Base-by-base conservation (phyloP, 306 rosid species). In the Quercus suber region DNA sequence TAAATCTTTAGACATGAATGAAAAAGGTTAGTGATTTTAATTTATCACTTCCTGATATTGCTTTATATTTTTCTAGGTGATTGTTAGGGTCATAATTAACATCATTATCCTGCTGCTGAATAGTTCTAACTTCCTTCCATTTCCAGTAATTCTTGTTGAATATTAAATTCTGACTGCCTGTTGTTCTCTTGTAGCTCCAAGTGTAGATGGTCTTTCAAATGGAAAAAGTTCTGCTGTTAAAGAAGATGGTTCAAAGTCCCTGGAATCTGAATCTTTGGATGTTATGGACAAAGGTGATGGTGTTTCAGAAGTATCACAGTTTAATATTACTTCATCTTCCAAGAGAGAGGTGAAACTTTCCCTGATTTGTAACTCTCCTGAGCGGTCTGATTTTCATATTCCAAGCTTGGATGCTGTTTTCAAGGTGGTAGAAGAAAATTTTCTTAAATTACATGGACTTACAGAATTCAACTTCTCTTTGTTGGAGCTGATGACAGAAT, bases 261-360 rank as follows among this genome's bases (percentile, higher is more conserved):
- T 69, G 20, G 55, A 76, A 35, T 17, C 43, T 43, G 49, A 76
- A 69, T 51, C 75, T 27, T 60, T 53, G n/a, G 20, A 52, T 51
- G 68, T 71, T 37, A 57, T 49, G 33, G 25, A 27, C 7, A 51
- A 37, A 70, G 35, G 35, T 15, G 35, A 27, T 55, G 1, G 52
- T 76, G 67, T 59, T 71, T 74, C 67, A 25, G 30, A 35, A 23
- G 55, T 25, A 2, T 60, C 53, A 4, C 53, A 2, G 64, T 4
- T 59, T 60, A 77, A 71, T 33, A 67, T 76, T 75, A 37, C 33
- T 31, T 71, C 84, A 75, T 45, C 69, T 30, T 52, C 69, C 20
- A 70, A 35, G 17, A 68, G 77, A 52, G 77, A 76, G 64, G 73
- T 76, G 12, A 33, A 51, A 51, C 10, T 51, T 60, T 23, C 80